Evolutionary conservation across 75 land plant species (phyloP).

Genomic region (Ceratopteris richardii): DNA sequence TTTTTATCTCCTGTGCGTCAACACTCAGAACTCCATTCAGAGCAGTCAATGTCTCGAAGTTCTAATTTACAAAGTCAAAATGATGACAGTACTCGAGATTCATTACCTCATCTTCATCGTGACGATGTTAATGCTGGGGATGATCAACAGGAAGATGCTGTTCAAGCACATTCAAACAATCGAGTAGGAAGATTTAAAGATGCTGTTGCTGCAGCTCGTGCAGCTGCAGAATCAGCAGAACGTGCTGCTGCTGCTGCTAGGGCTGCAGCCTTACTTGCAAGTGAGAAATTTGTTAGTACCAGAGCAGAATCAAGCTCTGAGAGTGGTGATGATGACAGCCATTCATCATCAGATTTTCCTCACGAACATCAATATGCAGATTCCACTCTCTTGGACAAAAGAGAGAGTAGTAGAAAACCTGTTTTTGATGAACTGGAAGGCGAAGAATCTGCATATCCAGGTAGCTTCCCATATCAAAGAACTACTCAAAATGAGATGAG

Average conservation of each 20-base stretch:
- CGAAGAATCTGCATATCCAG: neutral
- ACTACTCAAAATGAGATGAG: neutral
- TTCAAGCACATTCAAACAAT: neutral
- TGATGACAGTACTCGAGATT: no score
- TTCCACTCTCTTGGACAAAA: neutral
- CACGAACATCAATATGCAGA: neutral
- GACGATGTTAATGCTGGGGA: neutral
- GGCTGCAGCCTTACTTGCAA: neutral
- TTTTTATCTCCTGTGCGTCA: no score
- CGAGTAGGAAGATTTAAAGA: neutral
- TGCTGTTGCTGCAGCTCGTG: slow-evolving; percentile 2
- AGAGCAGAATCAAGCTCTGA: neutral
- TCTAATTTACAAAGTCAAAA: no score
- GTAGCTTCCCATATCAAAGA: neutral
- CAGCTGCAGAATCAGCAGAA: slow-evolving; percentile 3
- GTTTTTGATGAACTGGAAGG: neutral
- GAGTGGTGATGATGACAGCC: neutral
- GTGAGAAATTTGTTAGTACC: neutral
- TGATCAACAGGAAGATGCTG: neutral
- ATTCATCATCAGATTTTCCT: neutral
- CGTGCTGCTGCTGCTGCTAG: slow-evolving; percentile 10
- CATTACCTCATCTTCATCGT: no score
- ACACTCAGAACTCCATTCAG: no score
- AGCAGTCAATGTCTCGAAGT: no score
- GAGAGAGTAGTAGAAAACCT: neutral